A percentile compares a stretch with the other conserved stretches of the same genome.
Conservation (phyloP, 192 early-diverging fungal genomes). For the Coemansia sp. region DNA sequence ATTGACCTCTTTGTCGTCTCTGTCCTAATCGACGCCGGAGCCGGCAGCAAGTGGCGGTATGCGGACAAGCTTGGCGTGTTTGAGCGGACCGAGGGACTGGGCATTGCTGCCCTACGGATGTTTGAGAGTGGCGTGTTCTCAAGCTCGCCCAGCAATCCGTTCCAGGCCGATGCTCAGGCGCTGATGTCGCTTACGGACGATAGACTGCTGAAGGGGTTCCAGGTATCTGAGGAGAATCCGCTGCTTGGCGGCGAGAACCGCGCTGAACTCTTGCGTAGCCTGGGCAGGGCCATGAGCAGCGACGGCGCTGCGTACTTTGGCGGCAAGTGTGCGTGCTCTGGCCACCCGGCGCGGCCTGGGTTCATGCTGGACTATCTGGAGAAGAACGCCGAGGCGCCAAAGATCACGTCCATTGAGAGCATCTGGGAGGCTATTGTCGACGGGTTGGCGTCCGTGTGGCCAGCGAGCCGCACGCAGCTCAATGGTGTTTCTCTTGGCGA, state of each 20-base stretch:
- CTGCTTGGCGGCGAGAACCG: conserved; percentile 80
- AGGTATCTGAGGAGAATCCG: conserved; percentile 73
- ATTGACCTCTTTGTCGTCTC: conserved; percentile 86
- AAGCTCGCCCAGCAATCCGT: conserved; percentile 49
- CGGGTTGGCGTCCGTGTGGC: conserved; percentile 83
- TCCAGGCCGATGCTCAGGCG: conserved; percentile 64
- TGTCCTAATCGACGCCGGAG: conserved; percentile 91
- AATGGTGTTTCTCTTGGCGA: conserved; percentile 80
- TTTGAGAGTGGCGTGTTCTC: conserved; percentile 80
- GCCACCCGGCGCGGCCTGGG: conserved; percentile 66
- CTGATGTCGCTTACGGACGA: conserved; percentile 29
- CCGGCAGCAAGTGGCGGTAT: conserved; percentile 79
- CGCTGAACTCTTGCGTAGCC: conserved; percentile 60
- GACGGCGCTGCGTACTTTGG: conserved; percentile 59
- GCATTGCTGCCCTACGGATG: conserved; percentile 79
- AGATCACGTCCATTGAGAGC: conserved; percentile 61
- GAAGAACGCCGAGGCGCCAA: conserved; percentile 38
- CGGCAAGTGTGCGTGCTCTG: conserved; percentile 22
- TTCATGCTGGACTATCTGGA: conserved; percentile 80
- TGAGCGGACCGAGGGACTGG: conserved; percentile 80
- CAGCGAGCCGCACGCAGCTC: conserved; percentile 72
- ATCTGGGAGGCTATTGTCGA: conserved; percentile 79
- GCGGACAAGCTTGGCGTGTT: conserved; percentile 53
- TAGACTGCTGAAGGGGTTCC: conserved; percentile 60
- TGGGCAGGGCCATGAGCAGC: conserved; percentile 58